Conservation (phyloP, 1,139 yeast species). For the Candida buenavistaensis region DNA sequence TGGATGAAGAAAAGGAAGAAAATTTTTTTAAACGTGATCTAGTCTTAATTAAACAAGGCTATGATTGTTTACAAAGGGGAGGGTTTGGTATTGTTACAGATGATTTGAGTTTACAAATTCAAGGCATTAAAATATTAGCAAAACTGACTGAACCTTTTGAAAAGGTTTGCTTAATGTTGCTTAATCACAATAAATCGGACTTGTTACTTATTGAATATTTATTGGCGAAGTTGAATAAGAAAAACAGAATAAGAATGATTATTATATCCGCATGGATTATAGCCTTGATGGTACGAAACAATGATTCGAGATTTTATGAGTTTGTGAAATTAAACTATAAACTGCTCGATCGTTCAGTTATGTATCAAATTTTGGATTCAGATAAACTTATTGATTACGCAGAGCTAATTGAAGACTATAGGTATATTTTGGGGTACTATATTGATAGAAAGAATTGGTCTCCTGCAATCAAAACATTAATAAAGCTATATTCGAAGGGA, state of each 20-base stretch:
- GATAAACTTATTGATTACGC: conserved; percentile 70
- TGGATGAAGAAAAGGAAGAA: conserved; percentile 29
- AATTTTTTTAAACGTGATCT: conserved; percentile 47
- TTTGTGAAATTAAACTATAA: conserved; percentile 54
- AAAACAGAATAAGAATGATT: conserved; percentile 51
- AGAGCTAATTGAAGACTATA: conserved; percentile 64
- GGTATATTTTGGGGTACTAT: conserved; percentile 68
- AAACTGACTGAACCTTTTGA: conserved; percentile 70
- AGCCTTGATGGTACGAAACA: conserved; percentile 47
- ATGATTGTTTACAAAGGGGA: conserved; percentile 47
- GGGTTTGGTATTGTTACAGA: conserved; percentile 36
- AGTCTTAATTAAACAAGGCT: conserved; percentile 66
- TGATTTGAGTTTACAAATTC: conserved; percentile 27
- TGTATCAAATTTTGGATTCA: conserved; percentile 74
- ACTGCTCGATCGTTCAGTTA: conserved; percentile 59
- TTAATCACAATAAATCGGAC: conserved; percentile 41
- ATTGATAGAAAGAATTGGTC: conserved; percentile 71
- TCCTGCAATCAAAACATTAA: conserved; percentile 62
- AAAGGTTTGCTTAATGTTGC: conserved; percentile 61
- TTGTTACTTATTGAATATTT: conserved; percentile 56
- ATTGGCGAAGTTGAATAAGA: conserved; percentile 43
- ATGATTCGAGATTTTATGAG: conserved; percentile 32
- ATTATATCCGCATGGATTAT: conserved; percentile 83
- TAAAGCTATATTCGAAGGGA: conserved; percentile 40
- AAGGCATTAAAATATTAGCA: conserved; percentile 69